Conservation (phyloP, 139 green algal species). For the Deuterostichococcus epilithicus region DNA sequence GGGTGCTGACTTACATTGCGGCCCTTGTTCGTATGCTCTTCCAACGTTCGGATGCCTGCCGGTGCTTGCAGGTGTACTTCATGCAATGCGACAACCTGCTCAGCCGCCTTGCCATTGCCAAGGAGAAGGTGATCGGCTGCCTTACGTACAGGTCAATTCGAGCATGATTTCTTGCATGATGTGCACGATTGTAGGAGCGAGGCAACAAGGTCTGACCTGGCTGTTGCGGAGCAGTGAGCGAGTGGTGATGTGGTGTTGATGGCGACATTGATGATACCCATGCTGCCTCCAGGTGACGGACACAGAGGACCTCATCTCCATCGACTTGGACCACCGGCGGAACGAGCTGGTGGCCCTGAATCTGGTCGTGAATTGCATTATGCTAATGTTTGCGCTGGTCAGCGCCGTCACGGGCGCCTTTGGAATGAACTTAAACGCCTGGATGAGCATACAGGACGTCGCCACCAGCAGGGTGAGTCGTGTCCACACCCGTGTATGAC, state of each 20-base stretch:
- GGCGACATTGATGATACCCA: background rate
- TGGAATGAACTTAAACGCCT: background rate
- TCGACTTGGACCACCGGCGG: conserved; percentile 26
- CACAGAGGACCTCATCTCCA: conserved; percentile 17
- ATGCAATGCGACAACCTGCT: conserved; percentile 19
- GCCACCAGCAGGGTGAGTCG: background rate
- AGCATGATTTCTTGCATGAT: no score
- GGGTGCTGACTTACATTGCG: no score
- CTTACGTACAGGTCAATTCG: no score
- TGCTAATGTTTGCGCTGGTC: background rate
- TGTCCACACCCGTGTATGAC: no score
- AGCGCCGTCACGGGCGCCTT: background rate
- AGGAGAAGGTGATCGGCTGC: conserved; percentile 1
- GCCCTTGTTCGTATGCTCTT: background rate
- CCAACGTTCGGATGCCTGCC: no score
- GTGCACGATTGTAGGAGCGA: no score
- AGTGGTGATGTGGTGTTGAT: no score
- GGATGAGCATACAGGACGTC: background rate
- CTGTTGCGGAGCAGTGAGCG: no score
- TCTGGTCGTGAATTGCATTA: conserved; percentile 10
- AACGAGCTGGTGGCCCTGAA: conserved; percentile 32
- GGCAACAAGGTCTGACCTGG: no score
- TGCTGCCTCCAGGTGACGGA: conserved; percentile 8
- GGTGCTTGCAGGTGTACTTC: background rate
- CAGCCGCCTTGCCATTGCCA: conserved; percentile 17